Base-by-base conservation (phyloP, 257 asterid genomes). In the Vinca minor region DNA sequence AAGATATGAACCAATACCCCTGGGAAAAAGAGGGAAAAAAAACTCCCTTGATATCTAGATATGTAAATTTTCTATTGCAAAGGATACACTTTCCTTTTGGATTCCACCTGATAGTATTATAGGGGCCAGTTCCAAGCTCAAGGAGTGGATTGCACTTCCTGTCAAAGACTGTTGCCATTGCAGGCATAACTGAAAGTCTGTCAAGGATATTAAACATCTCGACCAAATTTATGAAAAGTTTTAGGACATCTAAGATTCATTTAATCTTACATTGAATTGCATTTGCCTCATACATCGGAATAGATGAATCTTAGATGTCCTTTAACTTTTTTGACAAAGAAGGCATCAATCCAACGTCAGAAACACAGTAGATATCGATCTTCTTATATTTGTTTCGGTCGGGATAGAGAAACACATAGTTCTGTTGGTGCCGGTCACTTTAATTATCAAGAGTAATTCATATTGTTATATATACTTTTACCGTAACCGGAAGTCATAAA, bases 81-180 rank as follows among this genome's bases (percentile, higher is more conserved):
- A 92, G 98, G 98, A 93, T 93, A 93, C 98, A 87, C 64, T 77
- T 89, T 54, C 98, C 98, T 78, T 81, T 84, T 23, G 98, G 97
- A 77, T 93, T 93, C 98, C 98, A 93, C 80, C 98, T 79, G 63
- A 93, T 78, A 38, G 96, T 89, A 74, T 93, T 93, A 75, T 85
- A 93, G 35, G 98, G 97, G 36, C 98, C 98, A 1, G 78, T 74
- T 60, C 97, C 98, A 78, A 93, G 97, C 87, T 93, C 97, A 64
- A 93, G 82, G 64, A 93, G 71, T 62, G 96, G 95, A 45, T 83
- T 87, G 94, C 97, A 87, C 81, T 89, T 93, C 69, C 74, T 86
- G 81, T 93, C 96, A 71, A 93, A 93, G 65, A 93, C 74, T 29
- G 98, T 93, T 17, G 91, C 94, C 95, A 80, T 85, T 57, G 98